Percentiles rank a stretch among this genome's conserved stretches.
These are phyloP conservation scores for Neurospora sublineolata DNA, from an alignment of 495 filamentous ascomycete species.

Conservation along the genomic window DNA sequence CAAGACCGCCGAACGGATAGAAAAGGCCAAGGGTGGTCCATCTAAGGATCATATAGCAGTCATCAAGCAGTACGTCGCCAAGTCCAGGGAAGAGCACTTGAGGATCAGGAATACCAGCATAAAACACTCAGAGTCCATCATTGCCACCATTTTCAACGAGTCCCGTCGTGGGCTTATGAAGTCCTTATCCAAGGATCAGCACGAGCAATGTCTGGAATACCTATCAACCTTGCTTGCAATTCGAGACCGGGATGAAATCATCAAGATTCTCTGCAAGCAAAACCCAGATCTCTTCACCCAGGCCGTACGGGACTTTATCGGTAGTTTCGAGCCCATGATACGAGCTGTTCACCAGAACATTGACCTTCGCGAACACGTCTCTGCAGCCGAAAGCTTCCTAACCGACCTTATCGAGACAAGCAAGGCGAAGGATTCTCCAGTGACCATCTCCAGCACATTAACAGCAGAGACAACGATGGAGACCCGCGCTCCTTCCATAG, in stretches of 20 bases:
- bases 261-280: constrained; percentile 42
- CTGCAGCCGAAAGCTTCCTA: constrained; percentile 46
- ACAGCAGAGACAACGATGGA: constrained; percentile 3
- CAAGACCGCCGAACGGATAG: constrained; percentile 41
- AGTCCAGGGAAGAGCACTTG: constrained; percentile 38
- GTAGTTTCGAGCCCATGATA: constrained; percentile 55
- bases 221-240: constrained; percentile 45
- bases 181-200: constrained; percentile 37
- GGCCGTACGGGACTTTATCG: constrained; percentile 42
- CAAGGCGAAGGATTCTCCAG: constrained; percentile 19
- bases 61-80: constrained; percentile 37
- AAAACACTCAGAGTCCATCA: constrained; percentile 32
- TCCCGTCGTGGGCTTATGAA: constrained; percentile 14
- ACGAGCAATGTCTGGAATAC: constrained; percentile 46
- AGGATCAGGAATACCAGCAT: constrained; percentile 29
- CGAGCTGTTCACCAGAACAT: constrained; percentile 50
- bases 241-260: constrained; percentile 50
- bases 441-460: not conserved
- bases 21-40: constrained; percentile 36
- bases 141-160: constrained; percentile 36
- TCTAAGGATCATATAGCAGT: constrained; percentile 36
- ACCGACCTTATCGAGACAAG: constrained; percentile 45
- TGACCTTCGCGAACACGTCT: constrained; percentile 48
- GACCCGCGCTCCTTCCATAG: constrained; percentile 36
- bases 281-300: constrained; percentile 50